Percentiles rank a stretch among this genome's conserved stretches.
Conservation (phyloP, 192 early-diverging fungal species). For the Backusella mclennaniae region DNA sequence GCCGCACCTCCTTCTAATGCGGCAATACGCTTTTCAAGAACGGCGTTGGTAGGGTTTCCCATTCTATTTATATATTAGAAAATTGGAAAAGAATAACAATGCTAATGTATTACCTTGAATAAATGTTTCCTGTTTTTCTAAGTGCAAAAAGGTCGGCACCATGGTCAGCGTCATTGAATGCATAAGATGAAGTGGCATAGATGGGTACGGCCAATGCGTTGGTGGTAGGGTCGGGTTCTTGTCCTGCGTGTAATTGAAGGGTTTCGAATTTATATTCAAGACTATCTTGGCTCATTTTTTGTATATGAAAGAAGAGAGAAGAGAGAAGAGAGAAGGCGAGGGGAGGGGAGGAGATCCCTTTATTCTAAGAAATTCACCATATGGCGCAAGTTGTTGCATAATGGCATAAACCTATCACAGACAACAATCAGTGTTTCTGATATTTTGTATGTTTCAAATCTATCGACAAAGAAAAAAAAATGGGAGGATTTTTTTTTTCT, state of each 20-base stretch:
- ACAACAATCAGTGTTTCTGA: not conserved
- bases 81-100: not conserved
- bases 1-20: constrained; percentile 83
- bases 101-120: constrained; percentile 57
- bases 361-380: not conserved
- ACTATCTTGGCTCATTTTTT: not conserved
- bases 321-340: not conserved
- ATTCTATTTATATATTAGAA: constrained; percentile 10
- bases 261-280: constrained; percentile 74
- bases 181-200: constrained; percentile 83
- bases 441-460: not conserved
- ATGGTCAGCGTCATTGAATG: constrained; percentile 76
- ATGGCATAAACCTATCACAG: constrained; percentile 1
- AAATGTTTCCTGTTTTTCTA: constrained; percentile 74
- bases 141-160: constrained; percentile 79
- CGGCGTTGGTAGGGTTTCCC: constrained; percentile 80
- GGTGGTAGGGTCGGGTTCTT: constrained; percentile 54
- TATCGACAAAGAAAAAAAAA: not conserved
- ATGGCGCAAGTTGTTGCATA: not conserved
- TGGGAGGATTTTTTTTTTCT: not conserved
- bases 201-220: constrained; percentile 86
- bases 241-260: constrained; percentile 89
- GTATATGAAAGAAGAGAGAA: not conserved
- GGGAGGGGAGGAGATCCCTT: not conserved
- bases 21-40: constrained; percentile 89